These are phyloP conservation scores for Mariannaea sp. DNA, from an alignment of 2,329 filamentous ascomycete genomes.

Conservation along the genomic window DNA sequence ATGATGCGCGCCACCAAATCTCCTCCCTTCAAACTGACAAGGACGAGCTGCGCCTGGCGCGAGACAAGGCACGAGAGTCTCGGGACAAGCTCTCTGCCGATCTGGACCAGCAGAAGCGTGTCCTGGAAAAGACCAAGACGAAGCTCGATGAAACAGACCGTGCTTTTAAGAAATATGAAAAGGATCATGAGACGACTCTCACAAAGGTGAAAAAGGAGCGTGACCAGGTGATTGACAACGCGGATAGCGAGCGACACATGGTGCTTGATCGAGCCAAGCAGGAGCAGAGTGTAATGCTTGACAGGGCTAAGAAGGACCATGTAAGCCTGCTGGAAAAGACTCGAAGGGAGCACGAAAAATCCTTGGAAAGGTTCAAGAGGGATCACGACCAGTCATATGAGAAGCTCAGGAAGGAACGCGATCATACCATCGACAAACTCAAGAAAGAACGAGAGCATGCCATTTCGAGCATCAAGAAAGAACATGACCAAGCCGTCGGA, in stretches of 20 bases:
- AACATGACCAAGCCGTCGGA: conserved; percentile 26
- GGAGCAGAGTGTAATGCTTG: conserved; percentile 24
- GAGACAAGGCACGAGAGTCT: conserved; percentile 32
- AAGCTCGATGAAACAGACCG: conserved; percentile 27
- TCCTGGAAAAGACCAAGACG: conserved; percentile 21
- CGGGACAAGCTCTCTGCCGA: conserved; percentile 31
- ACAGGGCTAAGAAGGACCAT: conserved; percentile 32
- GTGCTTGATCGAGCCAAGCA: conserved; percentile 28
- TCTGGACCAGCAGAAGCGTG: conserved; percentile 21
- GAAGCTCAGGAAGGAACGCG: conserved; percentile 33
- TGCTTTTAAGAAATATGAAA: conserved; percentile 24
- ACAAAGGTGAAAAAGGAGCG: conserved; percentile 30
- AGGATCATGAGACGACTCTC: conserved; percentile 27
- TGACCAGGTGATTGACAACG: conserved; percentile 15
- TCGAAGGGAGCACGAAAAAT: conserved; percentile 13
- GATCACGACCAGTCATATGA: conserved; percentile 21
- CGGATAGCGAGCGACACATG: conserved; percentile 10
- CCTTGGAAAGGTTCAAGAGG: conserved; percentile 27
- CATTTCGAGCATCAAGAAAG: conserved; percentile 28
- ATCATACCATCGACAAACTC: conserved; percentile 16
- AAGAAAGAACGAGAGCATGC: conserved; percentile 25
- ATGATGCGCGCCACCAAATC: conserved; percentile 33
- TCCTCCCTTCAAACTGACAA: conserved; percentile 34
- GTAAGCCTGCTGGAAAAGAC: conserved; percentile 17
- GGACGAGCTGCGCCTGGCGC: conserved; percentile 33